A percentile compares a stretch with the other conserved stretches of the same genome.
Conservation (phyloP, 2,329 filamentous ascomycete genomes). For the Fonsecaea nubica region DNA sequence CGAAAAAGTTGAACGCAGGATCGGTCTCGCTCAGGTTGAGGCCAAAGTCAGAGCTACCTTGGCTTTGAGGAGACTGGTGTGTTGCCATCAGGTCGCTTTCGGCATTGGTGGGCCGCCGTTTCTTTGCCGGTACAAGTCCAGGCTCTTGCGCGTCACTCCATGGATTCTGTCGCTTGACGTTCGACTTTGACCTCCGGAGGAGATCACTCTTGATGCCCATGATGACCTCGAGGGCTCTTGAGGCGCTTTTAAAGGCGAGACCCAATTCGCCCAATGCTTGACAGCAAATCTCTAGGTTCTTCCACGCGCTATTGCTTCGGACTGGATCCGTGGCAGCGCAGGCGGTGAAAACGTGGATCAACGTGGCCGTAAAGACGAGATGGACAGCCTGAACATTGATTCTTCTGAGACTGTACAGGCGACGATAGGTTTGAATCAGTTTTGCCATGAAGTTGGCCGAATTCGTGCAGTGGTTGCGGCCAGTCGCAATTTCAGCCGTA, state of each 20-base stretch:
- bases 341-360: conserved; percentile 37
- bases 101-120: conserved; percentile 20
- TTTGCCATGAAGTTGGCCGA: conserved; percentile 28
- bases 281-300: conserved; percentile 35
- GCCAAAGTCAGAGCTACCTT: conserved; percentile 20
- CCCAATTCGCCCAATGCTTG: conserved; percentile 37
- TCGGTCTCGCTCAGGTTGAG: conserved; percentile 15
- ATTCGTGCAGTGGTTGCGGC: conserved; percentile 24
- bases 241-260: conserved; percentile 34
- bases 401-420: conserved; percentile 28
- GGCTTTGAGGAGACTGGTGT: conserved; percentile 13
- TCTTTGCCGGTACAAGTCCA: conserved; percentile 7
- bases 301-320: conserved; percentile 29
- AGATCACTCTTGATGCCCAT: conserved; percentile 38
- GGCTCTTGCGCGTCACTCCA: conserved; percentile 22
- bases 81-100: conserved; percentile 13
- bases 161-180: conserved; percentile 26
- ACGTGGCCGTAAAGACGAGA: conserved; percentile 36
- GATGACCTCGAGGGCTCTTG: conserved; percentile 36
- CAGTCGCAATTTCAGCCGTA: conserved; percentile 15
- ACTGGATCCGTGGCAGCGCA: conserved; percentile 28
- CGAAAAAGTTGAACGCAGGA: conserved; percentile 28
- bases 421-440: conserved; percentile 32
- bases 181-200: conserved; percentile 24
- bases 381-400: conserved; percentile 39